phyloP scores from a whole-genome alignment of 2,329 filamentous ascomycete genomes.

The Paraphoma chrysanthemicola region DNA sequence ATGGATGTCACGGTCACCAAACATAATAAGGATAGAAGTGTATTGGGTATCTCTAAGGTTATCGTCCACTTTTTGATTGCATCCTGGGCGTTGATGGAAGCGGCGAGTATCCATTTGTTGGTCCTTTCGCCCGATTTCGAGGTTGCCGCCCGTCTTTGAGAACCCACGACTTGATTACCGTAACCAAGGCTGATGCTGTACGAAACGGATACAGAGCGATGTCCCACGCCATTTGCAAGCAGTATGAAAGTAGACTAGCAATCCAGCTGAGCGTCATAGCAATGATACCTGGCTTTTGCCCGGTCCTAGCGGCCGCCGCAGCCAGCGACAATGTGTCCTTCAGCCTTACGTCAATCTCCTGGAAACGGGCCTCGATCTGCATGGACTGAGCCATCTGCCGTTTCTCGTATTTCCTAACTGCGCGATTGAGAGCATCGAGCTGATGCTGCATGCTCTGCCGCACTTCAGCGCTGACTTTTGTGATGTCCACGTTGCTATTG shows the following conservation, averaged over 20 bases:
- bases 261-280: slow-evolving; percentile 38
- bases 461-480: slow-evolving; percentile 60
- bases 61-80: slow-evolving; percentile 37
- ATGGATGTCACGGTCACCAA: neutral
- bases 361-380: slow-evolving; percentile 78
- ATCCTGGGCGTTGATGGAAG: slow-evolving; percentile 33
- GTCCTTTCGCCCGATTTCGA: slow-evolving; percentile 30
- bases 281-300: slow-evolving; percentile 44
- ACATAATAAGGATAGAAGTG: slow-evolving; percentile 1
- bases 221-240: slow-evolving; percentile 33
- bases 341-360: slow-evolving; percentile 72
- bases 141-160: slow-evolving; percentile 27
- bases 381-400: slow-evolving; percentile 76
- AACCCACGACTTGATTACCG: slow-evolving; percentile 27
- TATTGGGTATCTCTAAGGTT: slow-evolving; percentile 14
- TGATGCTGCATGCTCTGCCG: slow-evolving; percentile 76
- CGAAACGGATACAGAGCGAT: slow-evolving; percentile 42
- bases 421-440: slow-evolving; percentile 85
- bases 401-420: slow-evolving; percentile 91
- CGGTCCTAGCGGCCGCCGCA: slow-evolving; percentile 64
- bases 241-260: slow-evolving; percentile 22
- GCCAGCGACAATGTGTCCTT: slow-evolving; percentile 83
- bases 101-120: slow-evolving; percentile 29
- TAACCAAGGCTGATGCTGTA: slow-evolving; percentile 16
- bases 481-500: slow-evolving; percentile 46